Evolutionary conservation across 2,329 filamentous ascomycete genomes (phyloP).

Genomic region (Clarireedia homoeocarpa): DNA sequence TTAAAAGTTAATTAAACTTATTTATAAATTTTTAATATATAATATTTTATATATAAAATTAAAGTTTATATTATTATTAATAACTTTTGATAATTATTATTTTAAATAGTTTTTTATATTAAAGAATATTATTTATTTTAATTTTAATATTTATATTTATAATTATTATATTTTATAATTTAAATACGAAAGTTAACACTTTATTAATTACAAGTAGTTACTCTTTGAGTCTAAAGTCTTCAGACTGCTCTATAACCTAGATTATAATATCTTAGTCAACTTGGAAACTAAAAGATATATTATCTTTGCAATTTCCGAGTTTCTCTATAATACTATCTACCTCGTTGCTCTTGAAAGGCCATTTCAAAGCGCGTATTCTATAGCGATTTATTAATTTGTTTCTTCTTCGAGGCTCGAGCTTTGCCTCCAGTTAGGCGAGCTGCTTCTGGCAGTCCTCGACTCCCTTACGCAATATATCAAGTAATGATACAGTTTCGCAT

Average conservation of each 20-base stretch:
- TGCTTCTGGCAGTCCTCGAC: slow-evolving; percentile 17
- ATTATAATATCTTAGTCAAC: slow-evolving; percentile 30
- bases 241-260: slow-evolving; percentile 5
- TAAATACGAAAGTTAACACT: too few relatives aligned
- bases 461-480: slow-evolving; percentile 14
- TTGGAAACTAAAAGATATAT: slow-evolving; percentile 28
- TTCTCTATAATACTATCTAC: slow-evolving; percentile 26
- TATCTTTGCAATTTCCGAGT: slow-evolving; percentile 25
- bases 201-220: too few relatives aligned
- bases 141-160: too few relatives aligned
- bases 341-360: slow-evolving; percentile 33
- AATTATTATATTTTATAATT: too few relatives aligned
- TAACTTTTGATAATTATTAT: too few relatives aligned
- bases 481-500: too few relatives aligned
- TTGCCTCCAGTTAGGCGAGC: slow-evolving; percentile 22
- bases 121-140: too few relatives aligned
- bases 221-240: too few relatives aligned
- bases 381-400: slow-evolving; percentile 28
- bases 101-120: too few relatives aligned
- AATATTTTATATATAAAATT: too few relatives aligned
- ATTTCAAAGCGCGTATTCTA: slow-evolving; percentile 10
- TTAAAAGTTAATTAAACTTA: not conserved
- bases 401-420: slow-evolving; percentile 19
- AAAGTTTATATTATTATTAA: too few relatives aligned
- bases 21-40: too few relatives aligned